Percentiles rank a stretch among this genome's conserved stretches.
phyloP scores from a whole-genome alignment of 179 eudicot species.

The Spinacia oleracea region DNA sequence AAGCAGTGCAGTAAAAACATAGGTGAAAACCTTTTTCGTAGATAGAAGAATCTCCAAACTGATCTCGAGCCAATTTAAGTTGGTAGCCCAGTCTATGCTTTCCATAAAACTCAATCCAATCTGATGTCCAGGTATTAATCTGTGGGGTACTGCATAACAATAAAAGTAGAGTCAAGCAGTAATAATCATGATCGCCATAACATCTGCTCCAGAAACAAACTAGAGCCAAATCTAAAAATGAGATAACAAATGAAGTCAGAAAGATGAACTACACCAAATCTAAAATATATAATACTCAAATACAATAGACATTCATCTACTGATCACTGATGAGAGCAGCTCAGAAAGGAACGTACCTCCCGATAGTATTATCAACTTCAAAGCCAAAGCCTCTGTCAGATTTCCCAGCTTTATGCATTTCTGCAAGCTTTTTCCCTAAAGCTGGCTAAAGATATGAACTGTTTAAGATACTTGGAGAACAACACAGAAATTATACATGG shows the following conservation, averaged over 20 bases:
- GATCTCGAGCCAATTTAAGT: slow-evolving; percentile 77
- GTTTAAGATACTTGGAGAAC: slow-evolving; percentile 21
- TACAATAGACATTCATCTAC: not conserved
- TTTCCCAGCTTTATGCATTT: slow-evolving; percentile 90
- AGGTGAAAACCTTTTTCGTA: slow-evolving; percentile 72
- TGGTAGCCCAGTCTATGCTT: slow-evolving; percentile 89
- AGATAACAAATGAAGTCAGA: not conserved
- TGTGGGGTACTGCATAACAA: slow-evolving; percentile 77
- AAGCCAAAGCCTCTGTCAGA: slow-evolving; percentile 87
- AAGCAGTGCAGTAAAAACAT: not conserved
- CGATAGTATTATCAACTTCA: slow-evolving; percentile 89
- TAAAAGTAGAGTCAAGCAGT: slow-evolving; percentile 10
- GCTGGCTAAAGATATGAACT: slow-evolving; percentile 51
- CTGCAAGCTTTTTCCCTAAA: slow-evolving; percentile 88
- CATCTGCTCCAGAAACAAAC: not conserved
- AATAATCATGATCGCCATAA: not conserved
- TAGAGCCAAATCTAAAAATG: slow-evolving; percentile 6
- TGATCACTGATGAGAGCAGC: not conserved
- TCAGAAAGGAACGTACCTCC: slow-evolving; percentile 56
- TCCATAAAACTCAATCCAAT: slow-evolving; percentile 85
- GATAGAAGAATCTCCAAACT: slow-evolving; percentile 78
- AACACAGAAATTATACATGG: not conserved
- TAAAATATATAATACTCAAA: not conserved
- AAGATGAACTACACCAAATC: not conserved
- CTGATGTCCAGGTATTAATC: slow-evolving; percentile 92